A percentile compares a stretch with the other conserved stretches of the same genome.
phyloP scores from a whole-genome alignment of 2,329 filamentous ascomycete species.

The Capronia epimyces region DNA sequence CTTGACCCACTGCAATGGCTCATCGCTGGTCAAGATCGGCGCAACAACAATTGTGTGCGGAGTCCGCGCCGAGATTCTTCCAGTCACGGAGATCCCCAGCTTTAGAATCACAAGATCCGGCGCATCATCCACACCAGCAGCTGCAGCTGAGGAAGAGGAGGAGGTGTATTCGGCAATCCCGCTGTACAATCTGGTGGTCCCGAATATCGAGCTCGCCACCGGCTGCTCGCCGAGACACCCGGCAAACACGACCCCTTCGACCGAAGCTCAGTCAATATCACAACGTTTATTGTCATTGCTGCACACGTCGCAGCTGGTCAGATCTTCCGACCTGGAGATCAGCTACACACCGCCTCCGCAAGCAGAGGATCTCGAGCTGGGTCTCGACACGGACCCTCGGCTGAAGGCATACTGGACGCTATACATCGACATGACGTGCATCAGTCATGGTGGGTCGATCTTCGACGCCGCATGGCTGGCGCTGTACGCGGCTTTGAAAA shows the following conservation, averaged over 20 bases:
- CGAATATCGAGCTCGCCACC: slow-evolving; percentile 87
- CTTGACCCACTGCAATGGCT: slow-evolving; percentile 83
- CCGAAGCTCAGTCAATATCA: slow-evolving; percentile 76
- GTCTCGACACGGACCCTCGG: slow-evolving; percentile 45
- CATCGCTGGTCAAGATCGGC: slow-evolving; percentile 78
- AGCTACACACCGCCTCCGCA: slow-evolving; percentile 51
- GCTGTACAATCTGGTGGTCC: slow-evolving; percentile 67
- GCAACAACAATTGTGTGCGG: slow-evolving; percentile 86
- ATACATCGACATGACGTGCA: slow-evolving; percentile 91
- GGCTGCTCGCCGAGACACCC: slow-evolving; percentile 86
- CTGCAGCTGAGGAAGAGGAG: slow-evolving; percentile 38
- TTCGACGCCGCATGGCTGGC: slow-evolving; percentile 89
- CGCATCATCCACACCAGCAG: slow-evolving; percentile 2
- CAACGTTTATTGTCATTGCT: slow-evolving; percentile 73
- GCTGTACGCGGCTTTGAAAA: slow-evolving; percentile 69
- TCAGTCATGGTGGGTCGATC: slow-evolving; percentile 68
- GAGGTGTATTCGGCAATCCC: slow-evolving; percentile 34
- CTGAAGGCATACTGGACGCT: slow-evolving; percentile 89
- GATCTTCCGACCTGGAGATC: slow-evolving; percentile 65
- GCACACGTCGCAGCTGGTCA: slow-evolving; percentile 63
- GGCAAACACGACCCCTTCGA: slow-evolving; percentile 62
- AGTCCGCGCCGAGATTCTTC: slow-evolving; percentile 77
- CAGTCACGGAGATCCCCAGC: slow-evolving; percentile 66
- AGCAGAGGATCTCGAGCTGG: slow-evolving; percentile 30
- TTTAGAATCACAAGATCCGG: slow-evolving; percentile 45